Evolutionary conservation across 176 grass and related monocot species (phyloP), one percentile per base, ranked within the genome.

Genomic region (Poa pratensis): DNA sequence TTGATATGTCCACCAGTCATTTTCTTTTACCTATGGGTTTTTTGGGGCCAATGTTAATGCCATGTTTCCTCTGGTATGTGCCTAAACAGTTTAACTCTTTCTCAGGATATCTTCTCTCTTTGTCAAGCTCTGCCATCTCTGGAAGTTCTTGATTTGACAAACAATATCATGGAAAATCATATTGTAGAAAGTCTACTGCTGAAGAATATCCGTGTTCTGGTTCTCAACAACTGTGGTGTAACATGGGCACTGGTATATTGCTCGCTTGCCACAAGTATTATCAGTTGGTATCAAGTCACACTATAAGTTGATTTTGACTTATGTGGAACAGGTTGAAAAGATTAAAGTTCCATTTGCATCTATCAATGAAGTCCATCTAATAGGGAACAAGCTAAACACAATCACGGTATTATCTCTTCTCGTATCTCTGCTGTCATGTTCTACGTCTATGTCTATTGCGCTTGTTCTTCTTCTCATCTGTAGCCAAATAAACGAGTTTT

Each of bases 91-190:
- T 82, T n/a, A n/a, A n/a, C n/a, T n/a, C n/a, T 77, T 28, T 78
- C 60, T 49, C 82, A 98, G 96, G 93, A 94, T 86, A 89, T 98
- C 57, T 90, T 55, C 30, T 90, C 86, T 75, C 86, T 95, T 30
- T 98, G 96, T 82, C 88, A 95, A 89, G 93, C 81, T n/a, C 85
- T 98, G 75, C 32, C 86, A 77, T 88, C 86, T 26, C 90, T 98
- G 26, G 87, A 94, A 98, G 84, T 98, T 87, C 89, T 98, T 14
- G 85, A 95, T 88, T 77, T 98, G 79, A 94, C 96, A 79, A 98
- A 90, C 75, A 95, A 95, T 86, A 78, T 76, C 52, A 94, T 98
- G 91, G 91, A 90, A 65, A 84, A 72, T 83, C 76, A 95, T 45
- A 59, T 92, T 60, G 59, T 37, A 22, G 84, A 92, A 51, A 84